Percentiles rank a stretch among this genome's conserved stretches.
phyloP scores from a whole-genome alignment of 177 flowering plant genomes.

The Telopea speciosissima region DNA sequence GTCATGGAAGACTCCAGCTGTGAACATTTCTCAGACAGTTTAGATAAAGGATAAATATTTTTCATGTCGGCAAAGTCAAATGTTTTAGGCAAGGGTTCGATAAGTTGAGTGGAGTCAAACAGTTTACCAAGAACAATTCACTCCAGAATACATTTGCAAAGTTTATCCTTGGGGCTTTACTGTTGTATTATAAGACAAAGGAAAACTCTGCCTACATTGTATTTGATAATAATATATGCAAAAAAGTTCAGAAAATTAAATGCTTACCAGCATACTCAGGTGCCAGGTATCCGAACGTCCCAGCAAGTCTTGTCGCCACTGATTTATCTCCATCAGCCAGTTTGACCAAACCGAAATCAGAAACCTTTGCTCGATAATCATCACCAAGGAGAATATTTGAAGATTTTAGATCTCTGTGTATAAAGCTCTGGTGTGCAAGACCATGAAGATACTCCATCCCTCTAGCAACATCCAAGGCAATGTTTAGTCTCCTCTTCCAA shows the following conservation, averaged over 20 bases:
- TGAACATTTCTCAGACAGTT: not conserved
- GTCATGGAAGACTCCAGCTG: not conserved
- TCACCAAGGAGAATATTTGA: slow-evolving; percentile 91
- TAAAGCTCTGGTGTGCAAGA: not conserved
- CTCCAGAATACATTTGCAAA: not conserved
- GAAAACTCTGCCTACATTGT: not conserved
- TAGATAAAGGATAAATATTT: too few species aligned
- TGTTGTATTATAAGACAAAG: not conserved
- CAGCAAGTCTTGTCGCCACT: slow-evolving; percentile 83
- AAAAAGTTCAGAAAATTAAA: not conserved
- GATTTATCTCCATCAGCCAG: slow-evolving; percentile 81
- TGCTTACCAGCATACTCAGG: slow-evolving; percentile 63
- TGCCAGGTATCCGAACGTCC: slow-evolving; percentile 62
- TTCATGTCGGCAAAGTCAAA: not conserved
- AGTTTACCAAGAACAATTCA: not conserved
- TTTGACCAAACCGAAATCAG: slow-evolving; percentile 94
- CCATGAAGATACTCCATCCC: not conserved
- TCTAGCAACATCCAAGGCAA: slow-evolving; percentile 85
- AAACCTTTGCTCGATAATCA: slow-evolving; percentile 87
- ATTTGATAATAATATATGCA: not conserved
- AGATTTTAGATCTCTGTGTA: slow-evolving; percentile 70
- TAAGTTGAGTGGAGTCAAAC: not conserved
- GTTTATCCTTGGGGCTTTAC: not conserved
- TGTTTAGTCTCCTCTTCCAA: slow-evolving; percentile 85
- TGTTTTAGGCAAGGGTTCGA: too few species aligned